Evolutionary conservation across 495 filamentous ascomycete genomes (phyloP).

Genomic region (Xylaria intraflava): DNA sequence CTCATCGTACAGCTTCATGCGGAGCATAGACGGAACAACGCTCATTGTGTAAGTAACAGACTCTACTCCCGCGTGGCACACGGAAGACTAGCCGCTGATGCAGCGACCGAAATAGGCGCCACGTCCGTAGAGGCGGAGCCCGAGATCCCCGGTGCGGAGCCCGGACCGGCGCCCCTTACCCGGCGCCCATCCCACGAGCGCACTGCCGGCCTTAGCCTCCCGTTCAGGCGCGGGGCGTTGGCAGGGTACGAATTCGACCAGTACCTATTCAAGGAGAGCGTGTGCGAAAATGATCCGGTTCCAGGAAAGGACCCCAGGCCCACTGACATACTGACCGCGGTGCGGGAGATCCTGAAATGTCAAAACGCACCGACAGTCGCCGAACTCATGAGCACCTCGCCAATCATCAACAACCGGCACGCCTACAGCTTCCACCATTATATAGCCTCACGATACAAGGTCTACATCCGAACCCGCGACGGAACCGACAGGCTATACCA

Average conservation of each 20-base stretch:
- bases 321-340: background rate
- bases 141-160: background rate
- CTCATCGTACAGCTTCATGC: slow-evolving; percentile 17
- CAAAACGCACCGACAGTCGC: background rate
- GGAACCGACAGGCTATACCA: background rate
- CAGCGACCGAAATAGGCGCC: background rate
- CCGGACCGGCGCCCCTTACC: background rate
- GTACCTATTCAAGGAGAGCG: background rate
- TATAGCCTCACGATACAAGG: background rate
- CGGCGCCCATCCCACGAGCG: background rate
- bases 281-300: background rate
- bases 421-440: slow-evolving; percentile 6
- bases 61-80: slow-evolving; percentile 5
- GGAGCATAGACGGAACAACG: background rate
- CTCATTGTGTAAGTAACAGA: slow-evolving; percentile 1
- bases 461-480: background rate
- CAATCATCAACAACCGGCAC: background rate
- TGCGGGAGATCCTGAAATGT: background rate
- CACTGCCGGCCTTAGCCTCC: background rate
- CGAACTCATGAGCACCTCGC: background rate
- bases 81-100: background rate
- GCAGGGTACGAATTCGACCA: background rate
- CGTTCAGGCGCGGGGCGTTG: background rate
- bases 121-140: background rate
- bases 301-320: background rate